These are phyloP conservation scores for Hymenoscyphus fructigenus DNA, from an alignment of 2,329 filamentous ascomycete genomes.

Conservation along the genomic window DNA sequence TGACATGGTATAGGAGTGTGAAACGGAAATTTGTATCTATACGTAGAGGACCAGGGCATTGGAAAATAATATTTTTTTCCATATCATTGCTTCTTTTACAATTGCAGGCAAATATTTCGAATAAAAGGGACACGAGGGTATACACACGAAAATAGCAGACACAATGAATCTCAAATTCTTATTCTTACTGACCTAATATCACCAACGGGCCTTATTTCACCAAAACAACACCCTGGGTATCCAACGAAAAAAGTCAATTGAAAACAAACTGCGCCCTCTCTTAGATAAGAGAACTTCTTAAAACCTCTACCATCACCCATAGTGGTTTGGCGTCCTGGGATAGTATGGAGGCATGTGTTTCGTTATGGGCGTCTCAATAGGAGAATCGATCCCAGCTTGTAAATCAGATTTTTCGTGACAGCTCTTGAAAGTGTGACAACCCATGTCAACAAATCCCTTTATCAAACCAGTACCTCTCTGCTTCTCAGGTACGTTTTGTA, in stretches of 20 bases:
- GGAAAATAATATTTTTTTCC: no score
- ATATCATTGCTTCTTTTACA: no score
- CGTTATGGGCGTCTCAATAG: not conserved
- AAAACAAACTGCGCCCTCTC: no score
- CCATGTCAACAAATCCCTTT: not conserved
- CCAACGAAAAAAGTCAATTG: no score
- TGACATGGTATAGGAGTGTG: not conserved
- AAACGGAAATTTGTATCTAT: not conserved
- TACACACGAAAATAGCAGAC: not conserved
- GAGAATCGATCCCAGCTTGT: not conserved
- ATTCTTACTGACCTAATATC: no score
- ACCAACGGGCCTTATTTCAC: no score
- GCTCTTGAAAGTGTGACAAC: not conserved
- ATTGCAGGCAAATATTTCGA: no score
- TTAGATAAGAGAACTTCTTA: no score
- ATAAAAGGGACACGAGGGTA: not conserved
- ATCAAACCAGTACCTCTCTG: not conserved
- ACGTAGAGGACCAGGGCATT: not conserved
- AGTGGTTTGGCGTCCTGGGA: no score
- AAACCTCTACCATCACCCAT: no score
- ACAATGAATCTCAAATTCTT: not conserved
- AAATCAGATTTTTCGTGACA: not conserved
- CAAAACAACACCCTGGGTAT: no score
- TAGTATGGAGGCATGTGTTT: no score
- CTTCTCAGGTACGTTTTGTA: conserved; percentile 47